phyloP scores from a whole-genome alignment of 306 rosid genomes.

The Amphicarpaea edgeworthii region DNA sequence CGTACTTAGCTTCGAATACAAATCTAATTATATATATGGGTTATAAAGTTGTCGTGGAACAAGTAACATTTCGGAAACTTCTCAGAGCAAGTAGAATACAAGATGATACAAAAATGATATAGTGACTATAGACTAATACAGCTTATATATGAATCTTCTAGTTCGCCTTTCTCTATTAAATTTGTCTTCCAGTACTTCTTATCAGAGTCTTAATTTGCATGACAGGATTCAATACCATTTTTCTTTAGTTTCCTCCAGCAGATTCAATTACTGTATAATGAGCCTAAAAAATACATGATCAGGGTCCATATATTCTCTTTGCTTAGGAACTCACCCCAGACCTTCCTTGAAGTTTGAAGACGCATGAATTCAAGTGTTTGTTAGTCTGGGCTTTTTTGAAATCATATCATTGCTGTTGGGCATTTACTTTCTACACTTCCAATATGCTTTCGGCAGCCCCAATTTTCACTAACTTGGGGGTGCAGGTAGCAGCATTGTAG shows the following conservation, averaged over 20 bases:
- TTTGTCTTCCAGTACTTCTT: neutral
- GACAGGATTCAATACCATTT: neutral
- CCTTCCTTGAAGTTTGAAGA: neutral
- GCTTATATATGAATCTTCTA: neutral
- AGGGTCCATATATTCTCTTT: neutral
- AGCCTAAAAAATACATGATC: neutral
- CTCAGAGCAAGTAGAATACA: slow-evolving; percentile 31
- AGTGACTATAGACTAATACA: neutral
- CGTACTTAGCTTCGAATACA: neutral
- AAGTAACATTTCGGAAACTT: slow-evolving; percentile 35
- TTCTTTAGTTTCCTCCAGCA: neutral
- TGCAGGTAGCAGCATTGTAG: too few species aligned
- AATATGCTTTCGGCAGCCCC: too few species aligned
- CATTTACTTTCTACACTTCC: too few species aligned
- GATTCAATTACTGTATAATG: neutral
- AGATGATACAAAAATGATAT: neutral
- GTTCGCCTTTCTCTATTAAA: too few species aligned
- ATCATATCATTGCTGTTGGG: neutral
- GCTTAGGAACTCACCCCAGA: neutral
- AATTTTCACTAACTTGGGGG: too few species aligned
- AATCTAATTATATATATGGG: slow-evolving; percentile 7
- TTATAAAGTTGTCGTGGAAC: slow-evolving; percentile 42
- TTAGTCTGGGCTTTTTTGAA: slow-evolving; percentile 6
- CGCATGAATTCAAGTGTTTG: neutral
- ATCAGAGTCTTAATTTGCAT: neutral